These are phyloP conservation scores for Salix arbutifolia DNA, from an alignment of 345 rosid species.

Conservation along the genomic window DNA sequence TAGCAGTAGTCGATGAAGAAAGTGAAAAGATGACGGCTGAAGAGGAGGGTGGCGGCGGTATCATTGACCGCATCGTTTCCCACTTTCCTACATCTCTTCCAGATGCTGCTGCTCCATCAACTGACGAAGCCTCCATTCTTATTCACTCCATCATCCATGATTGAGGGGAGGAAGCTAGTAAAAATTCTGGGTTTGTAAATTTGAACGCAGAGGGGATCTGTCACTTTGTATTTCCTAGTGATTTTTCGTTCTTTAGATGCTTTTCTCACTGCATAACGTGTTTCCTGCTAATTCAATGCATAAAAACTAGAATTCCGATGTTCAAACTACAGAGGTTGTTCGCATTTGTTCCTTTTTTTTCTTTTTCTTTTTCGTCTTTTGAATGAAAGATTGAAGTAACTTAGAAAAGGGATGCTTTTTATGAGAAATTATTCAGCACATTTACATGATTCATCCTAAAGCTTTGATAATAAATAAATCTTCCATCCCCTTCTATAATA, in stretches of 20 bases:
- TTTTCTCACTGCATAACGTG: background rate
- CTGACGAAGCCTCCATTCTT: conserved; percentile 64
- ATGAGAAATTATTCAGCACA: background rate
- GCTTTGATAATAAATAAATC: too few relatives aligned
- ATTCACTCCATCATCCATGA: conserved; percentile 63
- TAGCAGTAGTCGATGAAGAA: background rate
- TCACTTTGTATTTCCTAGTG: background rate
- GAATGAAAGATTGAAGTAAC: background rate
- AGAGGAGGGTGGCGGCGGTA: conserved; percentile 30
- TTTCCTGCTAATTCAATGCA: background rate
- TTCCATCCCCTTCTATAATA: too few relatives aligned
- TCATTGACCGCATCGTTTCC: conserved; percentile 52
- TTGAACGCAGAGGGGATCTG: background rate
- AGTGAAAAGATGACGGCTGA: conserved; percentile 5
- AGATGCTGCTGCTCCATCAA: conserved; percentile 58
- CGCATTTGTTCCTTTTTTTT: background rate
- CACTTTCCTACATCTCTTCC: conserved; percentile 51
- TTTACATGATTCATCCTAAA: too few relatives aligned
- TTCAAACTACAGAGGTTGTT: background rate
- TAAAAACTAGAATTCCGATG: background rate
- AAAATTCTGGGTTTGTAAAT: too few relatives aligned
- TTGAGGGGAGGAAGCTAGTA: conserved; percentile 8
- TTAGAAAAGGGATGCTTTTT: background rate
- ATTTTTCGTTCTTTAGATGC: background rate
- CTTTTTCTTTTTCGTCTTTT: too few relatives aligned